Evolutionary conservation across 2,329 filamentous ascomycete genomes (phyloP).

Genomic region (Cadophora gregata): DNA sequence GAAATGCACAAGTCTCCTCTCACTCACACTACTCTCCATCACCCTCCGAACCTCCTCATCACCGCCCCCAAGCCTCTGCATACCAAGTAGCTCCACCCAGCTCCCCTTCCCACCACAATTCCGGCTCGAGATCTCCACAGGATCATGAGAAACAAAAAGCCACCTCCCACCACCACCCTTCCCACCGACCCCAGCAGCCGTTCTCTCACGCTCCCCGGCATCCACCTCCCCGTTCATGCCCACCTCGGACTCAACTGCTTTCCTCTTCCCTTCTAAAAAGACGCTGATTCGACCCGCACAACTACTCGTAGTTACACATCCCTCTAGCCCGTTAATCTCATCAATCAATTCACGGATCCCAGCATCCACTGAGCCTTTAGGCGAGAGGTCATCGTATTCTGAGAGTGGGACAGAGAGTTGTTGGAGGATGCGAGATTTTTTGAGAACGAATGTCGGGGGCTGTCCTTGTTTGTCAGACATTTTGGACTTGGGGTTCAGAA

Average conservation of each 20-base stretch:
- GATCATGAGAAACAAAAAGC: conserved; percentile 88
- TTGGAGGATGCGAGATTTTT: conserved; percentile 75
- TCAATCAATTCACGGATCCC: conserved; percentile 79
- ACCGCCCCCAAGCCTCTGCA: conserved; percentile 40
- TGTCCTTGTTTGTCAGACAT: conserved; percentile 12
- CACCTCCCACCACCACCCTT: conserved; percentile 86
- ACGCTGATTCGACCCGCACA: conserved; percentile 88
- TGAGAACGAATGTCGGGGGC: conserved; percentile 55
- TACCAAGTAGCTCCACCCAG: conserved; percentile 47
- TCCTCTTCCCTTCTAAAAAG: conserved; percentile 79
- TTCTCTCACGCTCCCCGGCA: conserved; percentile 26
- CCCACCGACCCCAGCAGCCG: conserved; percentile 71
- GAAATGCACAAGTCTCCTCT: conserved; percentile 71
- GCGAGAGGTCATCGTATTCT: conserved; percentile 82
- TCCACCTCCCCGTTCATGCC: conserved; percentile 31
- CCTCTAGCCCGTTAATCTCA: conserved; percentile 75
- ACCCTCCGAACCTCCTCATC: conserved; percentile 23
- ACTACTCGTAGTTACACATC: conserved; percentile 90
- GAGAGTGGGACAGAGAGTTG: conserved; percentile 71
- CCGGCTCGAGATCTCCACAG: conserved; percentile 51
- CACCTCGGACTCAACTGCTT: conserved; percentile 1
- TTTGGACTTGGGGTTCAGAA: neutral
- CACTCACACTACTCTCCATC: conserved; percentile 5
- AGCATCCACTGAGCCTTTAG: conserved; percentile 85
- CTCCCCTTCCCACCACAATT: conserved; percentile 30